These are phyloP conservation scores for Neostapfia colusana DNA, from an alignment of 176 grass and related monocot species.

Conservation along the genomic window DNA sequence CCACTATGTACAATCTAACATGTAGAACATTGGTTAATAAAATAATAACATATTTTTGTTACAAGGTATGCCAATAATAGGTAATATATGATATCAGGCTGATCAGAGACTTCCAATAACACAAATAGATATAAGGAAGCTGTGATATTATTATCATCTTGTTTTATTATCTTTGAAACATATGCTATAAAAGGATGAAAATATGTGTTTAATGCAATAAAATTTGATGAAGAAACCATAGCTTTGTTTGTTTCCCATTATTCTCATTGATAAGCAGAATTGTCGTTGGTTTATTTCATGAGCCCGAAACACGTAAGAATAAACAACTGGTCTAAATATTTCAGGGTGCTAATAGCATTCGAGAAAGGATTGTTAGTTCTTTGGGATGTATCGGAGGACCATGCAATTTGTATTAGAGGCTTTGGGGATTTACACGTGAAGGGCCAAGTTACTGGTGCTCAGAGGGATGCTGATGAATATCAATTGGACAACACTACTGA, in stretches of 20 bases:
- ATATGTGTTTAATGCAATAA: neutral
- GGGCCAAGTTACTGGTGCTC: slow-evolving; percentile 36
- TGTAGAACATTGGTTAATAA: slow-evolving; percentile 11
- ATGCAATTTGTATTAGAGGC: slow-evolving; percentile 57
- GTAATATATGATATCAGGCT: slow-evolving; percentile 26
- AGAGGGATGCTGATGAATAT: slow-evolving; percentile 36
- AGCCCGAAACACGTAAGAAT: slow-evolving; percentile 19
- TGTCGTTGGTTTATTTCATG: slow-evolving; percentile 26
- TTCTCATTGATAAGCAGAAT: neutral
- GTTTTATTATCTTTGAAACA: neutral
- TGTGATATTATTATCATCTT: slow-evolving; percentile 30
- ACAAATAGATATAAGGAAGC: slow-evolving; percentile 21
- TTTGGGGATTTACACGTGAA: slow-evolving; percentile 60
- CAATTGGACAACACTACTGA: slow-evolving; percentile 41
- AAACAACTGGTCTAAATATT: slow-evolving; percentile 26
- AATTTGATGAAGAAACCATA: slow-evolving; percentile 7
- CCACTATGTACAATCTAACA: neutral
- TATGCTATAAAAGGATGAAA: neutral
- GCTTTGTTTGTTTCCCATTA: slow-evolving; percentile 30
- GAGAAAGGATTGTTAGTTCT: slow-evolving; percentile 89
- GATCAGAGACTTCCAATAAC: neutral
- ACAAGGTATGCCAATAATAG: neutral
- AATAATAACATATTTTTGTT: neutral
- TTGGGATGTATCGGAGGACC: slow-evolving; percentile 76
- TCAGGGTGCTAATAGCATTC: slow-evolving; percentile 83